These are phyloP conservation scores for Suillus subalutaceus DNA, from an alignment of 768 basidiomycete species.

Conservation along the genomic window DNA sequence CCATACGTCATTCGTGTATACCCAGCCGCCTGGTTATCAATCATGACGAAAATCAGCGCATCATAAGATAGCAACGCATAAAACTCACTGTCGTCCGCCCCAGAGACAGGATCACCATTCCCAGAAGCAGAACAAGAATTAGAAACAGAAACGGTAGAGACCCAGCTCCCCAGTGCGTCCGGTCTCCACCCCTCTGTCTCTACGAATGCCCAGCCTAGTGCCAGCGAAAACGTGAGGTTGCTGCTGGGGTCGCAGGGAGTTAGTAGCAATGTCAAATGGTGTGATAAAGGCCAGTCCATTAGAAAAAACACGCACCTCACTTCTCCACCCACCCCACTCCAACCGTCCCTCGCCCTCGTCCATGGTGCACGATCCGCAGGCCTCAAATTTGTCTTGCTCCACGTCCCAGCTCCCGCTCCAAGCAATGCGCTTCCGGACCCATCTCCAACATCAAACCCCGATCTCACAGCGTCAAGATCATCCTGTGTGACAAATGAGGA, in stretches of 20 bases:
- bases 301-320: conserved; percentile 55
- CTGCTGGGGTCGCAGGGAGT: conserved; percentile 50
- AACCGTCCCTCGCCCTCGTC: conserved; percentile 74
- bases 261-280: conserved; percentile 7
- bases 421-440: not conserved
- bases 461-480: conserved; percentile 11
- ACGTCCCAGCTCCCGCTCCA: conserved; percentile 23
- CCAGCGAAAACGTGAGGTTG: conserved; percentile 79
- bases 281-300: not conserved
- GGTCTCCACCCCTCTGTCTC: conserved; percentile 78
- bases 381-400: conserved; percentile 42
- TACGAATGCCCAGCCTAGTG: conserved; percentile 73
- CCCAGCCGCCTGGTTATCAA: conserved; percentile 65
- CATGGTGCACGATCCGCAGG: conserved; percentile 59
- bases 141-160: conserved; percentile 19
- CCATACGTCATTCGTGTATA: conserved; percentile 82
- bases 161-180: conserved; percentile 65
- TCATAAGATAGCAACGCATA: conserved; percentile 12
- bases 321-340: conserved; percentile 61
- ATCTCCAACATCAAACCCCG: not conserved
- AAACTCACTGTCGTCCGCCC: conserved; percentile 31
- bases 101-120: conserved; percentile 14
- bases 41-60: conserved; percentile 5
- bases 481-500: not conserved
- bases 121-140: not conserved